phyloP scores from a whole-genome alignment of 108 stramenopile species.

The Chaetoceros muelleri region DNA sequence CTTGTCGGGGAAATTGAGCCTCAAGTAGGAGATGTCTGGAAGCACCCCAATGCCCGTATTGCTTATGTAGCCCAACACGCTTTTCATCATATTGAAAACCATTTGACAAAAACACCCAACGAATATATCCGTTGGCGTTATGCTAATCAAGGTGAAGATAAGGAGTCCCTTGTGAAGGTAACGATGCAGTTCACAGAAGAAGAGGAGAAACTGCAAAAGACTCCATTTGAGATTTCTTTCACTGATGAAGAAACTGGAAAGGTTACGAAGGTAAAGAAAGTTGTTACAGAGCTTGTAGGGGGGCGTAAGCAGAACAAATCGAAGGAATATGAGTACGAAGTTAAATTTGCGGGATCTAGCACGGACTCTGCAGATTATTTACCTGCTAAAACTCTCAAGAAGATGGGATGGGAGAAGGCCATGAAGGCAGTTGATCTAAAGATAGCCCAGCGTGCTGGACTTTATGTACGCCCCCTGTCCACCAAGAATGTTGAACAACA shows the following conservation, averaged over 20 bases:
- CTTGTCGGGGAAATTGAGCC: slow-evolving; percentile 96
- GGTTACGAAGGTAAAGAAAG: slow-evolving; percentile 93
- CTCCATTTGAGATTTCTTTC: slow-evolving; percentile 87
- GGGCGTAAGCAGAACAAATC: slow-evolving; percentile 92
- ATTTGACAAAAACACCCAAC: slow-evolving; percentile 96
- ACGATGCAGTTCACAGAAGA: slow-evolving; percentile 94
- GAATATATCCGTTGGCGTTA: slow-evolving; percentile 99
- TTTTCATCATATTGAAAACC: slow-evolving; percentile 99
- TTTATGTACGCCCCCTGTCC: slow-evolving; percentile 88
- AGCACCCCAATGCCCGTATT: slow-evolving; percentile 98
- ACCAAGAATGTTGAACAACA: slow-evolving; percentile 97
- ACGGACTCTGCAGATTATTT: slow-evolving; percentile 85
- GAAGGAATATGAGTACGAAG: slow-evolving; percentile 97
- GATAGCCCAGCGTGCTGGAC: slow-evolving; percentile 92
- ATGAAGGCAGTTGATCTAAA: slow-evolving; percentile 98
- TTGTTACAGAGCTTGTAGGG: slow-evolving; percentile 91
- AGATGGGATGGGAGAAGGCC: slow-evolving; percentile 98
- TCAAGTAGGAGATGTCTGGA: slow-evolving; percentile 91
- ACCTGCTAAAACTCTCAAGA: slow-evolving; percentile 87
- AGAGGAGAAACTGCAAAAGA: slow-evolving; percentile 89
- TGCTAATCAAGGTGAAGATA: slow-evolving; percentile 98
- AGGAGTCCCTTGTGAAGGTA: slow-evolving; percentile 95
- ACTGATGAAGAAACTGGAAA: slow-evolving; percentile 94
- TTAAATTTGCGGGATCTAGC: slow-evolving; percentile 81
- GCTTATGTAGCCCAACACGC: slow-evolving; percentile 99